A percentile compares a stretch with the other conserved stretches of the same genome.
Evolutionary conservation across 352 stramenopile genomes (phyloP).

Genomic region (Phytophthora citricola): DNA sequence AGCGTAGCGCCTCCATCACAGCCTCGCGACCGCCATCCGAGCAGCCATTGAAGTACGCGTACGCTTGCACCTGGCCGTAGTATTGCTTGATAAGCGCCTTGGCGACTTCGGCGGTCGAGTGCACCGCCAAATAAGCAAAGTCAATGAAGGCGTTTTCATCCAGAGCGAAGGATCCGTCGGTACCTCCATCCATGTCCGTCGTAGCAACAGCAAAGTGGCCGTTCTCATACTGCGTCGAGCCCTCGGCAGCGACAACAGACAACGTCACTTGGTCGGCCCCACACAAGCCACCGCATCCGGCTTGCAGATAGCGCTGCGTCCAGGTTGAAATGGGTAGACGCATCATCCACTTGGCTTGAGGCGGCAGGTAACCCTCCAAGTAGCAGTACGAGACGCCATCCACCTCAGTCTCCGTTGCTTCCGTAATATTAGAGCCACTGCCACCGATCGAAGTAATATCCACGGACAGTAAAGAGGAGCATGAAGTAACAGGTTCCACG

Average conservation of each 20-base stretch:
- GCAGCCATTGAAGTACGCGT: constrained; percentile 50
- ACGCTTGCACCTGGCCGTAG: constrained; percentile 41
- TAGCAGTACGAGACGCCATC: constrained; percentile 41
- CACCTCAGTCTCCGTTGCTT: constrained; percentile 27
- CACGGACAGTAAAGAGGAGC: constrained; percentile 27
- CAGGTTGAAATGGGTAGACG: constrained; percentile 40
- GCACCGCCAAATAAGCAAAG: constrained; percentile 44
- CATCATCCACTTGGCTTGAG: constrained; percentile 39
- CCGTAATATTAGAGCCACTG: constrained; percentile 30
- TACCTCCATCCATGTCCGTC: constrained; percentile 42
- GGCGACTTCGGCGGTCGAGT: constrained; percentile 33
- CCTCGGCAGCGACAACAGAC: constrained; percentile 26
- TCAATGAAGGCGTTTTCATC: constrained; percentile 33
- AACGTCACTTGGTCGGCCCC: constrained; percentile 24
- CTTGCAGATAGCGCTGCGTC: constrained; percentile 48
- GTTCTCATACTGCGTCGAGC: constrained; percentile 26
- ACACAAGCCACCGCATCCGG: constrained; percentile 43
- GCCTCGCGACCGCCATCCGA: constrained; percentile 46
- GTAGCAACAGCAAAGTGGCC: constrained; percentile 41
- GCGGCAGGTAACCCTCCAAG: constrained; percentile 37
- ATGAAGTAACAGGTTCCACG: constrained; percentile 29
- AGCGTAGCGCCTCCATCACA: constrained; percentile 41
- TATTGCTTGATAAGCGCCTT: constrained; percentile 51
- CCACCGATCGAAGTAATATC: constrained; percentile 33
- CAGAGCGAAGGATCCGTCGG: constrained; percentile 36